Conservation (phyloP, 2,329 filamentous ascomycete species). For the Plectosphaerella plurivora region DNA sequence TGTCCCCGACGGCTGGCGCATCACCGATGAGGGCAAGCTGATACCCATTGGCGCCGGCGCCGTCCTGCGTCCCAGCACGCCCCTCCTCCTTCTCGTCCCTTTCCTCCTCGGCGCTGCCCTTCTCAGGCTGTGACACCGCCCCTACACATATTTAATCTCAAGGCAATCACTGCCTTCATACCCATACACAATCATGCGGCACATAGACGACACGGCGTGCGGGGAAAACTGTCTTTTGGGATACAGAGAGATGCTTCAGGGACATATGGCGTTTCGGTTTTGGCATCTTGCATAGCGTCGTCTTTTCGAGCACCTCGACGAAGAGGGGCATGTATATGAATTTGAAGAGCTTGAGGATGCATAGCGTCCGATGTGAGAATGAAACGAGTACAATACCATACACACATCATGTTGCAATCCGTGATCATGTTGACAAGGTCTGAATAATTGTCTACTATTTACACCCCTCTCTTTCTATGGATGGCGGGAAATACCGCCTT, state of each 20-base stretch:
- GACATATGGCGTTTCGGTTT: background rate
- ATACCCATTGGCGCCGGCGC: conserved; percentile 65
- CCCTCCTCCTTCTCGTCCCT: conserved; percentile 17
- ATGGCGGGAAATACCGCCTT: too few relatives aligned
- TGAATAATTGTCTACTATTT: too few relatives aligned
- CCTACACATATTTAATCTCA: conserved; percentile 1
- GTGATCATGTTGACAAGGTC: too few relatives aligned
- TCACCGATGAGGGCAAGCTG: conserved; percentile 75
- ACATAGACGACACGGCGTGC: background rate
- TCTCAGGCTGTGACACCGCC: conserved; percentile 3
- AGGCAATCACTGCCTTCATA: background rate
- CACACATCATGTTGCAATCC: too few relatives aligned
- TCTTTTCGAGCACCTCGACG: background rate
- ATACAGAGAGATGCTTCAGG: background rate
- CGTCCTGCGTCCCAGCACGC: conserved; percentile 14
- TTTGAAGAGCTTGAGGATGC: too few relatives aligned
- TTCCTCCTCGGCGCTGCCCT: conserved; percentile 16
- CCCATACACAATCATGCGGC: background rate
- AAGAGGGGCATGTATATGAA: too few relatives aligned
- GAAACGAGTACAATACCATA: too few relatives aligned
- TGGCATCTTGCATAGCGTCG: background rate
- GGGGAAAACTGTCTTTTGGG: background rate
- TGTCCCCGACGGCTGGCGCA: conserved; percentile 77
- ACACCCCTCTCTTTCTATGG: too few relatives aligned
- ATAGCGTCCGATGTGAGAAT: too few relatives aligned